Evolutionary conservation across 2,329 filamentous ascomycete genomes (phyloP).

Genomic region (Cadophora gregata): DNA sequence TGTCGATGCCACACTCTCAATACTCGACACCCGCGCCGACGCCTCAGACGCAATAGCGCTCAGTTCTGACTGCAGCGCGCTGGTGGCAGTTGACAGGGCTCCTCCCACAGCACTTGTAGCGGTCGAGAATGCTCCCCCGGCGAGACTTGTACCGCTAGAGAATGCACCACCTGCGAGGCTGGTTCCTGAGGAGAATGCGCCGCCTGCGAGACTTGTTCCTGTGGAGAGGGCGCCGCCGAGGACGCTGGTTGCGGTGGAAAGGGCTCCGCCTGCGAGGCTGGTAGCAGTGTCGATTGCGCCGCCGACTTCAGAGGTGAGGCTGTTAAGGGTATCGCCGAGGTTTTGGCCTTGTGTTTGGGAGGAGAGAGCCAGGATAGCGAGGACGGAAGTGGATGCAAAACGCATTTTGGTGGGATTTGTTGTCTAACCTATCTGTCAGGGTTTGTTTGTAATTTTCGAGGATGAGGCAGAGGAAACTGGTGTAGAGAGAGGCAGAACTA

Average conservation of each 20-base stretch:
- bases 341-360: conserved; percentile 14
- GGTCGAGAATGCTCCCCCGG: conserved; percentile 19
- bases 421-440: too few species aligned
- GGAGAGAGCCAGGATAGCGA: conserved; percentile 27
- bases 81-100: conserved; percentile 14
- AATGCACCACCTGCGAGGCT: conserved; percentile 8
- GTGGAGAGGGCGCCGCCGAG: conserved; percentile 15
- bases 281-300: conserved; percentile 15
- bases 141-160: not conserved
- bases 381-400: conserved; percentile 23
- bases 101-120: conserved; percentile 16
- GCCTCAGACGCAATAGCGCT: conserved; percentile 20
- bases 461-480: not conserved
- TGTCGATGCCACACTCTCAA: conserved; percentile 22
- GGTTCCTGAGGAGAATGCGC: not conserved
- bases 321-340: conserved; percentile 3
- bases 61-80: conserved; percentile 14
- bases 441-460: not conserved
- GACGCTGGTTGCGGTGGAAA: conserved; percentile 14
- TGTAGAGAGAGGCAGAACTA: conserved; percentile 2
- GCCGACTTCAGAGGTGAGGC: not conserved
- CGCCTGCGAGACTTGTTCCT: not conserved
- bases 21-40: conserved; percentile 6
- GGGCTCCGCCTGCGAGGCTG: conserved; percentile 3
- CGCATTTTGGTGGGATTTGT: conserved; percentile 27